Evolutionary conservation across 2,329 filamentous ascomycete species (phyloP).

Genomic region (Colletotrichum sp.): DNA sequence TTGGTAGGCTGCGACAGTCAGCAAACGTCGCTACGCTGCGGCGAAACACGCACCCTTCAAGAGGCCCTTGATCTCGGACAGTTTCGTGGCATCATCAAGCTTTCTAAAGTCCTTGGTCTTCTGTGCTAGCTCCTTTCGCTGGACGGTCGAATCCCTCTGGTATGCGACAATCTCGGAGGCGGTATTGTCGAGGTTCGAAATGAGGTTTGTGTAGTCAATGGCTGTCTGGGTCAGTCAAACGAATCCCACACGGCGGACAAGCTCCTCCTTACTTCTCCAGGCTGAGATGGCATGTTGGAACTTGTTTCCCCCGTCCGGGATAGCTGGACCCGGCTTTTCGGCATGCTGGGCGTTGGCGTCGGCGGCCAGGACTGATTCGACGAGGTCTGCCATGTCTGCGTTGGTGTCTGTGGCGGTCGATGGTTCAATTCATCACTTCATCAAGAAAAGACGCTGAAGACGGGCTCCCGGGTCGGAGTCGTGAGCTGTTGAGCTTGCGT

Average conservation of each 20-base stretch:
- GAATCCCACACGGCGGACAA: conserved; percentile 22
- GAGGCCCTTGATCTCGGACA: conserved; percentile 86
- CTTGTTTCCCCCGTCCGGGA: conserved; percentile 75
- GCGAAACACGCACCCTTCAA: conserved; percentile 70
- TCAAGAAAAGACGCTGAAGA: background rate
- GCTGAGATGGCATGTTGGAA: conserved; percentile 96
- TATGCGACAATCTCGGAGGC: conserved; percentile 95
- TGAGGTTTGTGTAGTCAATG: conserved; percentile 84
- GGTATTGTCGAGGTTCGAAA: conserved; percentile 86
- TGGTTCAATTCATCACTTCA: conserved; percentile 13
- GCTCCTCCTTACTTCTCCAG: conserved; percentile 77
- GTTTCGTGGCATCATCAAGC: conserved; percentile 85
- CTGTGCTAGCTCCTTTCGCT: conserved; percentile 96
- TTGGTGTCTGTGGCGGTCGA: background rate
- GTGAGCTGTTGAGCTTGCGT: conserved; percentile 9
- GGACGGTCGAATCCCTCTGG: conserved; percentile 93
- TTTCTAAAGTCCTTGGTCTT: conserved; percentile 99
- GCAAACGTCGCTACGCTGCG: background rate
- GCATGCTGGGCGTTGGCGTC: conserved; percentile 8
- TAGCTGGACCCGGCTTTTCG: background rate
- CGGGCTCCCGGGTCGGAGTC: background rate
- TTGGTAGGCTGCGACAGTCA: conserved; percentile 75
- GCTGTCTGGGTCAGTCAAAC: conserved; percentile 53
- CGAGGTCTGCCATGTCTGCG: conserved; percentile 27
- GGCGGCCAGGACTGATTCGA: conserved; percentile 20